phyloP scores from a whole-genome alignment of 306 rosid genomes.

The Bauhinia variegata region DNA sequence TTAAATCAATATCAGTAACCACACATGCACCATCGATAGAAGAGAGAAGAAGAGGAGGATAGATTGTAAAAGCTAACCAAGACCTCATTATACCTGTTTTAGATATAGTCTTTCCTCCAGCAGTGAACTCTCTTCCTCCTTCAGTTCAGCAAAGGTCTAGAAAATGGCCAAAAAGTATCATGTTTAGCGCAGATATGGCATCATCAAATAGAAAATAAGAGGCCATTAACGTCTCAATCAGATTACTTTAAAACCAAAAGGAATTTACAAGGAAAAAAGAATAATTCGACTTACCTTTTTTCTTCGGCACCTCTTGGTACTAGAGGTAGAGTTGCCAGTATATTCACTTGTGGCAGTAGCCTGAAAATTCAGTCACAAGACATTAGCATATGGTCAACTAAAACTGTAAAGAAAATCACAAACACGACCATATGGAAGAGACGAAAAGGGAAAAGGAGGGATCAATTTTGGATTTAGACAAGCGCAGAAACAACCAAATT shows the following conservation, averaged over 20 bases:
- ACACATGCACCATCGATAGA: background rate
- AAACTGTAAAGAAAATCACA: background rate
- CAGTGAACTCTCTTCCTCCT: conserved; percentile 78
- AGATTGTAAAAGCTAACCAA: conserved; percentile 8
- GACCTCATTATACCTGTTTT: conserved; percentile 51
- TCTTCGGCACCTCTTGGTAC: conserved; percentile 55
- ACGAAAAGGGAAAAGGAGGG: background rate
- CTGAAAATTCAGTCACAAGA: conserved; percentile 49
- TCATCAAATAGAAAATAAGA: background rate
- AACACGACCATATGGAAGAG: background rate
- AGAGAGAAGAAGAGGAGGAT: background rate
- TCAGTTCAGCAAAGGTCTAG: conserved; percentile 76
- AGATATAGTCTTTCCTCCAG: conserved; percentile 63
- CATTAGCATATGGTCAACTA: conserved; percentile 6
- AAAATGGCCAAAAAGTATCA: conserved; percentile 22
- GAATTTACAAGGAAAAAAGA: background rate
- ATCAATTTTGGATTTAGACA: no score
- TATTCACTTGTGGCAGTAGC: conserved; percentile 67
- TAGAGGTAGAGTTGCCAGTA: conserved; percentile 53
- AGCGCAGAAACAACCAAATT: no score
- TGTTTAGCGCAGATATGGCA: background rate
- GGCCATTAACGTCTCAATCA: background rate
- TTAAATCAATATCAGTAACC: conserved; percentile 13
- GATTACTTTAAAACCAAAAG: background rate
- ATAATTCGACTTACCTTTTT: conserved; percentile 63